Conservation (phyloP, 345 rosid species). For the Acer saccharum region DNA sequence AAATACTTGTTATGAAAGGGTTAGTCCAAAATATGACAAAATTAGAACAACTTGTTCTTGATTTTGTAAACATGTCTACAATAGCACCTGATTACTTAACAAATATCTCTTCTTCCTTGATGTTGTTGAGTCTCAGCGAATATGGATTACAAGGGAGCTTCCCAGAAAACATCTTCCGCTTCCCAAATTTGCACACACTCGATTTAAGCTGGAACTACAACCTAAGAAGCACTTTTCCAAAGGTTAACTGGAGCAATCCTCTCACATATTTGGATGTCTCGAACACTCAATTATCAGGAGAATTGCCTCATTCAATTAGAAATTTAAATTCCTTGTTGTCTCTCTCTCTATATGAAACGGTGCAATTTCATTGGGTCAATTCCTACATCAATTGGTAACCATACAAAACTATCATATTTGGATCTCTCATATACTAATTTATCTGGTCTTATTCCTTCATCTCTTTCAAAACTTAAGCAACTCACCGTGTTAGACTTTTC, state of each 20-base stretch:
- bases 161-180: slow-evolving; percentile 13
- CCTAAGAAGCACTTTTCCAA: slow-evolving; percentile 6
- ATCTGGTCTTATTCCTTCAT: slow-evolving; percentile 25
- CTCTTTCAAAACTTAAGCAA: not conserved
- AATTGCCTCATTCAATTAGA: not conserved
- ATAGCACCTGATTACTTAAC: not conserved
- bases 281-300: not conserved
- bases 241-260: not conserved
- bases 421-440: not conserved
- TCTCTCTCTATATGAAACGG: accelerated
- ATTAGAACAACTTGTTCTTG: slow-evolving; percentile 11
- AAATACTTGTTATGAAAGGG: not conserved
- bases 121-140: not conserved
- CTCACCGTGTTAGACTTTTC: not conserved
- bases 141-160: slow-evolving; percentile 3
- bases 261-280: slow-evolving; percentile 12
- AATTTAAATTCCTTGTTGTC: not conserved
- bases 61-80: not conserved
- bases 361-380: slow-evolving; percentile 9
- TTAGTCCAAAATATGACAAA: slow-evolving; percentile 17
- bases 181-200: no score
- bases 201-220: no score
- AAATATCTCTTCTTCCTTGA: slow-evolving; percentile 19
- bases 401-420: not conserved
- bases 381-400: slow-evolving; percentile 9